Evolutionary conservation across 306 rosid species (phyloP).

Genomic region (Prunus padus): DNA sequence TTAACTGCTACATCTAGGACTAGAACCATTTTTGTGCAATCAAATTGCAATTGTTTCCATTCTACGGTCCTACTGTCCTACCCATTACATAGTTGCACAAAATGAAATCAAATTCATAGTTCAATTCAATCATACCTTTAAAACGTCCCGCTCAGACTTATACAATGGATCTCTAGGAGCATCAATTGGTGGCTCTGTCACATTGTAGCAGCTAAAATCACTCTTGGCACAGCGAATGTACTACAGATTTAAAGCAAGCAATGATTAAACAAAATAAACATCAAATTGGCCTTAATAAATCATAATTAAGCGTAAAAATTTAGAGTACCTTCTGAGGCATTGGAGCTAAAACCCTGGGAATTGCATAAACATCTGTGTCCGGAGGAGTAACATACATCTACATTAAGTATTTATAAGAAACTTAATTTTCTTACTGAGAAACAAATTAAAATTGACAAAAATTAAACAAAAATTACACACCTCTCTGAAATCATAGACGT

Average conservation of each 20-base stretch:
- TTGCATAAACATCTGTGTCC: conserved; percentile 85
- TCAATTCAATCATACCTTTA: conserved; percentile 50
- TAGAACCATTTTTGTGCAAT: neutral
- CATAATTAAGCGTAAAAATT: neutral
- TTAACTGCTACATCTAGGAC: too few relatives aligned
- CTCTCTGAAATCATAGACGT: conserved; percentile 93
- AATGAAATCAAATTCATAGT: neutral
- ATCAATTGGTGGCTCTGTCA: conserved; percentile 92
- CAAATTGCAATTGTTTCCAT: neutral
- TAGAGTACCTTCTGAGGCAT: conserved; percentile 79
- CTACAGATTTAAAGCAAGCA: conserved; percentile 38
- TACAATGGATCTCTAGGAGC: conserved; percentile 91
- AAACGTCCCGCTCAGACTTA: conserved; percentile 70
- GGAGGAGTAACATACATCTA: conserved; percentile 99
- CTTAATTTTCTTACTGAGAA: neutral
- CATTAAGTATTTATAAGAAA: conserved; percentile 4
- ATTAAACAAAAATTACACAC: conserved; percentile 23
- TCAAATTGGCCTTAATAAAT: neutral
- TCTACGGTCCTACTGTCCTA: neutral
- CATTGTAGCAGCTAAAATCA: conserved; percentile 78
- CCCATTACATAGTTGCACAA: neutral
- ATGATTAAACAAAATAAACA: neutral
- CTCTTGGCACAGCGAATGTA: conserved; percentile 86
- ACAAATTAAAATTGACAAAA: neutral
- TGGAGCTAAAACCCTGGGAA: conserved; percentile 90